Percentiles rank a stretch among this genome's conserved stretches.
Conservation (phyloP, 2,329 filamentous ascomycete genomes). For the Neonectria punicea region DNA sequence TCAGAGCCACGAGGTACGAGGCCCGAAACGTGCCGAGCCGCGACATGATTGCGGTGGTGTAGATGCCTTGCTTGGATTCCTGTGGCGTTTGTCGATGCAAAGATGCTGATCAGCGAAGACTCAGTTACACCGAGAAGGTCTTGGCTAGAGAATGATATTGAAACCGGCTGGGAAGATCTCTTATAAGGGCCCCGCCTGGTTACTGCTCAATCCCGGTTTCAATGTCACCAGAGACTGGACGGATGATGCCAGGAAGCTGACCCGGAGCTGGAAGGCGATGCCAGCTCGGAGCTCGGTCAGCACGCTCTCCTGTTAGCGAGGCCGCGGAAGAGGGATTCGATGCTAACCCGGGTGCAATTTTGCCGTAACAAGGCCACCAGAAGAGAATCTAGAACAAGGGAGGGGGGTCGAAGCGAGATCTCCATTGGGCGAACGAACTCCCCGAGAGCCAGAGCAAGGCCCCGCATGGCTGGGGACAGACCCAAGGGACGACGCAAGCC, state of each 20-base stretch:
- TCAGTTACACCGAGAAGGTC: not conserved
- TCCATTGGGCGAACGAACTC: slow-evolving; percentile 4
- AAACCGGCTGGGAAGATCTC: slow-evolving; percentile 16
- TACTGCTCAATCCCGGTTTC: slow-evolving; percentile 7
- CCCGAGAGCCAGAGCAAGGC: not conserved
- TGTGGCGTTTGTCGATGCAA: not conserved
- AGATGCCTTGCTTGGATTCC: not conserved
- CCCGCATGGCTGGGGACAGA: not conserved
- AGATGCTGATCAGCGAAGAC: not conserved
- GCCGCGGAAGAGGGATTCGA: not conserved
- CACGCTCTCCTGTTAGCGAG: slow-evolving; percentile 30
- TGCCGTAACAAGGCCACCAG: slow-evolving; percentile 2
- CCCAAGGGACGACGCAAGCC: not conserved
- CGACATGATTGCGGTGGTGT: slow-evolving; percentile 29
- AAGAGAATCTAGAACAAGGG: slow-evolving; percentile 7
- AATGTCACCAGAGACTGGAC: slow-evolving; percentile 20
- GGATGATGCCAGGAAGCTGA: slow-evolving; percentile 22
- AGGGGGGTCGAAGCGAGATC: not conserved
- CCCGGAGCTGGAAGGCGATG: slow-evolving; percentile 4
- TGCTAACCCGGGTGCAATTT: not conserved
- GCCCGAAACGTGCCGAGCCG: slow-evolving; percentile 51
- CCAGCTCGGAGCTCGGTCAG: slow-evolving; percentile 34
- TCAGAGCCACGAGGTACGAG: slow-evolving; percentile 50
- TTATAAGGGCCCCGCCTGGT: slow-evolving; percentile 23
- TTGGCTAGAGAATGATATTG: not conserved